These are phyloP conservation scores for Corchorus capsularis DNA, from an alignment of 345 rosid species.

Conservation along the genomic window DNA sequence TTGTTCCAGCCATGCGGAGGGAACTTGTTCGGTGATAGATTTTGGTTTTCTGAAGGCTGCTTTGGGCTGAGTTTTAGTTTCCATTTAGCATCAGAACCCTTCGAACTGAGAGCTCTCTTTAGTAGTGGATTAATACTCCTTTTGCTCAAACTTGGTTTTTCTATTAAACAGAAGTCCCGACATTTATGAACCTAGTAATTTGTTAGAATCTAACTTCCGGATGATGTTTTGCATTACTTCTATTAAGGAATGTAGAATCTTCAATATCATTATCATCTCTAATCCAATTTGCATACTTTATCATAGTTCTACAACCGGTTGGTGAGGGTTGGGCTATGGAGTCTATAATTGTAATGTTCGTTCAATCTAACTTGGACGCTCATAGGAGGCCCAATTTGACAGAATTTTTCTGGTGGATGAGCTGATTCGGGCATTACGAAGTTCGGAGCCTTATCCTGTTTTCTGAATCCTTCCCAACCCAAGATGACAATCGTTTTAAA, in stretches of 20 bases:
- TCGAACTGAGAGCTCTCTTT: conserved; percentile 23
- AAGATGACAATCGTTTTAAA: too few relatives aligned
- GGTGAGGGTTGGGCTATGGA: too few relatives aligned
- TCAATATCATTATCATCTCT: neutral
- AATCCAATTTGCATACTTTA: neutral
- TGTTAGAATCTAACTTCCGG: conserved; percentile 23
- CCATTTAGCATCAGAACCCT: conserved; percentile 33
- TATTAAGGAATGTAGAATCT: neutral
- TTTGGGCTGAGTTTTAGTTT: conserved; percentile 27
- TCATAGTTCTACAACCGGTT: too few relatives aligned
- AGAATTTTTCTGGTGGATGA: neutral
- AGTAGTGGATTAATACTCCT: conserved; percentile 23
- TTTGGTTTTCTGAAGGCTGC: conserved; percentile 31
- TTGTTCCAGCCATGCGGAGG: conserved; percentile 30
- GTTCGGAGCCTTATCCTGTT: too few relatives aligned
- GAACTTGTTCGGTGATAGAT: conserved; percentile 27
- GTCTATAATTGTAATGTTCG: too few relatives aligned
- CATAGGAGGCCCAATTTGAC: too few relatives aligned
- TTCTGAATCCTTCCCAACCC: too few relatives aligned
- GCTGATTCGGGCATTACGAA: too few relatives aligned
- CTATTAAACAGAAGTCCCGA: conserved; percentile 24
- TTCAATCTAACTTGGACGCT: too few relatives aligned
- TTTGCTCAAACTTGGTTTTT: conserved; percentile 24
- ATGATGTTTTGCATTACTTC: conserved; percentile 13
- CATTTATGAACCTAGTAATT: conserved; percentile 20